Evolutionary conservation across 2,329 filamentous ascomycete genomes (phyloP).

Genomic region (Stachybotrys echinatus): DNA sequence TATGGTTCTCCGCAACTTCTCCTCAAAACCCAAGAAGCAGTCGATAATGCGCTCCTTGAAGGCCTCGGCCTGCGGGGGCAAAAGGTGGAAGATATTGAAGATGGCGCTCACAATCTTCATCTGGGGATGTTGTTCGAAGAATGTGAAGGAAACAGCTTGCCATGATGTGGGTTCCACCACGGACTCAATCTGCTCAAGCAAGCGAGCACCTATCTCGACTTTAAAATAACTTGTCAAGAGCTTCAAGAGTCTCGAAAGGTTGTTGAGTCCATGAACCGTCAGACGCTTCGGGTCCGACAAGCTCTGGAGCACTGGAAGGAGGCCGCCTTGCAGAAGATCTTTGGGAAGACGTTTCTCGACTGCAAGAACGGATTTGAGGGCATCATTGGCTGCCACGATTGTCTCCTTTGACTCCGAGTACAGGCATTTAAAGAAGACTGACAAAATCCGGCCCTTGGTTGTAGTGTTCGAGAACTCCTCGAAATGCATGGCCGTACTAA

Average conservation of each 20-base stretch:
- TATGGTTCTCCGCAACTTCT: constrained; percentile 77
- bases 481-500: constrained; percentile 90
- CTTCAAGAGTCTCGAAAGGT: constrained; percentile 81
- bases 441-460: constrained; percentile 69
- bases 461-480: constrained; percentile 78
- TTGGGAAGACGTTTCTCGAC: constrained; percentile 91
- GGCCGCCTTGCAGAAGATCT: constrained; percentile 86
- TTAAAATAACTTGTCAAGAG: constrained; percentile 98
- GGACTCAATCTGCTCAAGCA: constrained; percentile 90
- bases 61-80: constrained; percentile 81
- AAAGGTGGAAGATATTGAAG: constrained; percentile 94
- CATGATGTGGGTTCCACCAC: constrained; percentile 77
- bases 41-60: constrained; percentile 91
- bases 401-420: constrained; percentile 91
- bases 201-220: constrained; percentile 86
- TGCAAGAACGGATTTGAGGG: constrained; percentile 79
- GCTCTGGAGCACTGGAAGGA: constrained; percentile 93
- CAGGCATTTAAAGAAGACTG: constrained; percentile 95
- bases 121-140: constrained; percentile 85
- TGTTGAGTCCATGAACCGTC: constrained; percentile 83
- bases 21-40: constrained; percentile 83
- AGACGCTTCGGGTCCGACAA: constrained; percentile 89
- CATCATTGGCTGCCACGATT: constrained; percentile 88
- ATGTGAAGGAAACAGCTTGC: constrained; percentile 88
- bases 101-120: constrained; percentile 96